Conservation (phyloP, 768 basidiomycete species). For the Sporobolomyces roseus region DNA sequence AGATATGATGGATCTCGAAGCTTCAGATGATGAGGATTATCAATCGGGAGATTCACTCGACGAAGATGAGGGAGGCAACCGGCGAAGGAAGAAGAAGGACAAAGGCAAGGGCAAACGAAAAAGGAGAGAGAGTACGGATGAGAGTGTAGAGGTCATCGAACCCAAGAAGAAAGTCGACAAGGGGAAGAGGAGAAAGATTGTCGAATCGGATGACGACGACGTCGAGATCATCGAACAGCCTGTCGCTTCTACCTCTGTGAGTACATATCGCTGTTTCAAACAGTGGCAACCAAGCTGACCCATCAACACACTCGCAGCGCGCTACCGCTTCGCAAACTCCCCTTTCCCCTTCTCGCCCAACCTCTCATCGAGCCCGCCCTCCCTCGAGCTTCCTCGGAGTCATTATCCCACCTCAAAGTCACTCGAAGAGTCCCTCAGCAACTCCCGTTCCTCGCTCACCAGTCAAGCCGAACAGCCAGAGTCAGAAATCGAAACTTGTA, state of each 20-base stretch:
- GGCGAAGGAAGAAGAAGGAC: neutral
- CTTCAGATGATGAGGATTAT: slow-evolving; percentile 5
- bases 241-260: slow-evolving; percentile 1
- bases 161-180: neutral
- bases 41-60: slow-evolving; percentile 13
- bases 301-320: neutral
- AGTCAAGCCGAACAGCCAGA: no score
- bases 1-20: slow-evolving; percentile 10
- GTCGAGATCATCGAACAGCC: neutral
- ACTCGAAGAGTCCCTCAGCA: neutral
- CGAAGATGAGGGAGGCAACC: slow-evolving; percentile 8
- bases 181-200: neutral
- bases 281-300: no score
- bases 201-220: slow-evolving; percentile 15
- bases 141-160: neutral
- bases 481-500: no score
- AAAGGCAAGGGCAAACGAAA: neutral
- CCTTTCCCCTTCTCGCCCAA: neutral
- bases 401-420: neutral
- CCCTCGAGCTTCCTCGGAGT: neutral
- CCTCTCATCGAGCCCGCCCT: neutral
- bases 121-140: no score
- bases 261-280: neutral
- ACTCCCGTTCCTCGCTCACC: neutral
- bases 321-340: neutral